Evolutionary conservation across 2,329 filamentous ascomycete species (phyloP), one percentile per base, ranked within the genome.

Genomic region (Ophiosphaerella narmari): DNA sequence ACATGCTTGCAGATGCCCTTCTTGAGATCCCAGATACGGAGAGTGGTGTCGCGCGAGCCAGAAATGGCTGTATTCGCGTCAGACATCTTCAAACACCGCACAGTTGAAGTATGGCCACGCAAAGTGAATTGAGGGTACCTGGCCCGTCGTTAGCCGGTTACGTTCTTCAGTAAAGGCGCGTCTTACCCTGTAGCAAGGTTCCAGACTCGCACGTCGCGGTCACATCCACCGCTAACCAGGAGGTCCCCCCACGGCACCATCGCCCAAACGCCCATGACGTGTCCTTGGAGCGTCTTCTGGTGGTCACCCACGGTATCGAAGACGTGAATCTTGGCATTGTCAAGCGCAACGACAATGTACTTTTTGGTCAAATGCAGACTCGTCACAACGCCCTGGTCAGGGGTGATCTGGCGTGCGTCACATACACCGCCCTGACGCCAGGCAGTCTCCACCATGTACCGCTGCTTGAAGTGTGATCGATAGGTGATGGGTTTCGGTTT

Each of bases 241-340:
- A 90, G 88, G 71, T 99, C 93, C 52, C 90, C 93, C 90, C 92
- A 97, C 6, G 94, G 94, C 21, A 99, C 91, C 93, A 99, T 97
- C 41, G 94, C 94, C 94, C 94, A 99, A 16, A 99, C 94, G 35
- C 94, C 94, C 94, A 99, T 99, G 38, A 97, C 90, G 76, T 99
- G 94, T 9, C 94, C 94, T 68, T 94, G 88, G 24, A 99, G 78
- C 2, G 91, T 96, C 71, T 91, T 90, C 63, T 96, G 86, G 57
- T 91, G 86, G 62, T 91, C 87, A 31, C 94, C 94, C 60, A 94
- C 86, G 0, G 91, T 92, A 71, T 97, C 90, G 70, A 97, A 99
- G 23, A 99, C 92, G 74, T 99, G 94, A 39, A 99, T 99, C 78
- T 95, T 96, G 33, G 94, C 93, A 74, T 97, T 99, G 78, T 99